Conservation (phyloP, 2,329 filamentous ascomycete genomes). For the Talaromyces sp. region DNA sequence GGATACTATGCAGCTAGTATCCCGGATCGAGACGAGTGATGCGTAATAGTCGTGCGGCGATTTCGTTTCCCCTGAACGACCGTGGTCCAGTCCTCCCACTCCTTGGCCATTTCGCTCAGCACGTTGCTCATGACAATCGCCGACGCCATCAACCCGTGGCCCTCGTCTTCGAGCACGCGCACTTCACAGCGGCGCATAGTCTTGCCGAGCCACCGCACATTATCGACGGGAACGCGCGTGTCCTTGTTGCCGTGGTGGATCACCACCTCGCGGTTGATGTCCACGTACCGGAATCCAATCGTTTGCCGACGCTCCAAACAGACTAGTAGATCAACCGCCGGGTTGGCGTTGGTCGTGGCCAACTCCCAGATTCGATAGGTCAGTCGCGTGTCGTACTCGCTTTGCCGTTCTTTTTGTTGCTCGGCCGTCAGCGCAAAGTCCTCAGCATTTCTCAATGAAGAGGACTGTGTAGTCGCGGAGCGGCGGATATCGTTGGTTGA, state of each 20-base stretch:
- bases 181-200: conserved; percentile 93
- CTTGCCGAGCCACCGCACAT: conserved; percentile 90
- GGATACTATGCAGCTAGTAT: conserved; percentile 11
- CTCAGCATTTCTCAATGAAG: background rate
- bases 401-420: conserved; percentile 33
- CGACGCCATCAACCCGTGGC: conserved; percentile 93
- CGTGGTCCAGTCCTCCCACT: conserved; percentile 85
- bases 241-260: conserved; percentile 93
- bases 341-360: conserved; percentile 86
- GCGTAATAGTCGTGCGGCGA: conserved; percentile 25
- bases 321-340: conserved; percentile 85
- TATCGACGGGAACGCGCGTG: conserved; percentile 87
- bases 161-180: conserved; percentile 81
- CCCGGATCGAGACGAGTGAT: conserved; percentile 18
- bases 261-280: conserved; percentile 84
- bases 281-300: conserved; percentile 94
- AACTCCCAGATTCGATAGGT: conserved; percentile 94
- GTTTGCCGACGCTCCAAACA: conserved; percentile 86
- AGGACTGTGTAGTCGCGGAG: conserved; percentile 1
- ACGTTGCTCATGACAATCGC: conserved; percentile 89
- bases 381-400: conserved; percentile 71
- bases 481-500: background rate
- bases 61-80: conserved; percentile 44
- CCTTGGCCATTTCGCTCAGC: conserved; percentile 87
- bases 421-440: conserved; percentile 15